Evolutionary conservation across 192 early-diverging fungal species (phyloP).

Genomic region (Funneliformis mosseae): DNA sequence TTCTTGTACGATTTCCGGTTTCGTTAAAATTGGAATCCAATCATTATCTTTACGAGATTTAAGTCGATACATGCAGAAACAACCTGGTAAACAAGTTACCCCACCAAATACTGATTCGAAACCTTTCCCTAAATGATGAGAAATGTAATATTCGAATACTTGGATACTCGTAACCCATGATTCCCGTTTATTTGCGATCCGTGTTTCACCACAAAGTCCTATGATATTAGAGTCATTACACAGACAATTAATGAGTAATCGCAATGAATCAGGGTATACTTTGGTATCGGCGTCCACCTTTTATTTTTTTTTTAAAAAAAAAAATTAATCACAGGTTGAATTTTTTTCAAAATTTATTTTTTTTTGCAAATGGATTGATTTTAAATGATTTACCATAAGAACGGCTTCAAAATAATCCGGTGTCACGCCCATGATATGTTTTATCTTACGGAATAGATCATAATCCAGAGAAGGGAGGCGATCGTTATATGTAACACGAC

Average conservation of each 20-base stretch:
- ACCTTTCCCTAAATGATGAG: constrained; percentile 90
- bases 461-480: constrained; percentile 90
- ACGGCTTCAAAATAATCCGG: constrained; percentile 82
- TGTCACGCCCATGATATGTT: constrained; percentile 79
- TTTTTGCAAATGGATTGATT: background rate
- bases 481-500: constrained; percentile 76
- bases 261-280: constrained; percentile 73
- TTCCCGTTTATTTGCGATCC: constrained; percentile 91
- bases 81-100: constrained; percentile 80
- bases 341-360: too few relatives aligned
- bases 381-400: constrained; percentile 49
- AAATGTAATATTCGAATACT: constrained; percentile 98
- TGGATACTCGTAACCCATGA: constrained; percentile 91
- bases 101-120: constrained; percentile 69
- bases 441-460: constrained; percentile 85
- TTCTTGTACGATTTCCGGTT: constrained; percentile 86
- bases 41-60: constrained; percentile 74
- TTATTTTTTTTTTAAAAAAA: background rate
- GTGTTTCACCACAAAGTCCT: constrained; percentile 96
- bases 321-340: too few relatives aligned
- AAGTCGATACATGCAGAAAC: constrained; percentile 98
- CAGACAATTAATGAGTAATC: constrained; percentile 85
- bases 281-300: constrained; percentile 90
- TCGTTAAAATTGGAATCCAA: constrained; percentile 84
- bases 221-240: constrained; percentile 88